These are phyloP conservation scores for Neurospora sp. DNA, from an alignment of 495 filamentous ascomycete genomes.

Conservation along the genomic window DNA sequence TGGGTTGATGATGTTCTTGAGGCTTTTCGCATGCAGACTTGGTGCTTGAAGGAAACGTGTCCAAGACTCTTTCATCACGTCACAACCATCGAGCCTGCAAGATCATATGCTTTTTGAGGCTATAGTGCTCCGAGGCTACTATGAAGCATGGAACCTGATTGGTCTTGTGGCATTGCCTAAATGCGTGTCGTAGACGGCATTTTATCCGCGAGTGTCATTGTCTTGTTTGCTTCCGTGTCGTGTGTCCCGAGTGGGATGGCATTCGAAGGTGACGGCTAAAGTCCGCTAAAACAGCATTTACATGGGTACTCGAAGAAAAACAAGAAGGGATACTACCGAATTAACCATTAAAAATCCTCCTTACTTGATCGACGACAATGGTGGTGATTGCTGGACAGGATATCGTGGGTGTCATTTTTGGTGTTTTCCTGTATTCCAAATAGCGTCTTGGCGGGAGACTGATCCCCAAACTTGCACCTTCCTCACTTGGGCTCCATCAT, in stretches of 20 bases:
- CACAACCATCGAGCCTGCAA: too few relatives aligned
- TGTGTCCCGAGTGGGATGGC: too few relatives aligned
- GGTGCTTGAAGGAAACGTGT: neutral
- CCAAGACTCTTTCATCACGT: neutral
- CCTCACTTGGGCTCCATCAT: too few relatives aligned
- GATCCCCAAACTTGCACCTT: neutral
- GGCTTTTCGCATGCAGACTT: too few relatives aligned
- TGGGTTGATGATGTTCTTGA: too few relatives aligned
- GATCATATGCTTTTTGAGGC: neutral
- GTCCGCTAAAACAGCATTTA: neutral
- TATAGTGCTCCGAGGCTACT: neutral
- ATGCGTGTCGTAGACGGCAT: neutral
- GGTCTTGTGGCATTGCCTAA: neutral
- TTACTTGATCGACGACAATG: too few relatives aligned
- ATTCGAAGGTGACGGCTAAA: neutral
- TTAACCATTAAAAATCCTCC: too few relatives aligned
- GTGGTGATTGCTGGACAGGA: neutral
- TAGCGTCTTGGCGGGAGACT: neutral
- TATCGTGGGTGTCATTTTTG: neutral
- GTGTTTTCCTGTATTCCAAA: neutral
- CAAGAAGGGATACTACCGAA: too few relatives aligned
- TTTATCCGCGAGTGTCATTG: neutral
- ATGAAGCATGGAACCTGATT: neutral
- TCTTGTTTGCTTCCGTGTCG: too few relatives aligned
- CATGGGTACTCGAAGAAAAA: neutral